Base-by-base conservation (phyloP, 805 yeast genomes). In the Debaryomyces prosopidis region DNA sequence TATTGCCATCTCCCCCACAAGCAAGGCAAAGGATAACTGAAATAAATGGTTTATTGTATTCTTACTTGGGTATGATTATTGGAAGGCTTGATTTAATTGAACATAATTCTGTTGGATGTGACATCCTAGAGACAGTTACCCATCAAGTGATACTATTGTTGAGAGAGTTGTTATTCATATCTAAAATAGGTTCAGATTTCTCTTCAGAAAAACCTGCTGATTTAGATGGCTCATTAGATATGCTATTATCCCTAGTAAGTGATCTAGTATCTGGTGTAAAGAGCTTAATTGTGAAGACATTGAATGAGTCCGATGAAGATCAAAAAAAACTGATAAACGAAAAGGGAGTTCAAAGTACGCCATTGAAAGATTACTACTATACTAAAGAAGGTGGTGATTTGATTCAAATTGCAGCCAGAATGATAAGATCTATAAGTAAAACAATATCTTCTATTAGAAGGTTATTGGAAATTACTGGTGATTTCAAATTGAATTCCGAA, bases 31-130 rank as follows among this genome's bases (percentile, higher is more conserved):
- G 95, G 53, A 68, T 86, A 18, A 76, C 80, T 19, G 91, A 86
- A 60, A 77, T 86, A 34, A 77, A 84, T 53, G 77, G 79, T 20
- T 68, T 83, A 4, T 57, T 85, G 12, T 77, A 79, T 54, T 71
- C 80, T 1, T 87, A 87, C 55, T 69, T 86, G 50, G 84, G 85
- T 2, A 56, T 87, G 51, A 77, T 87, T 8, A 72, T 85, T 12
- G 95, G 95, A n/a, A 68, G 95, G 54, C 65, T 87, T 51, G 94
- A 87, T 60, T 71, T 87, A 62, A 80, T 87, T 30, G 94, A 87
- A 57, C 85, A 83, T 53, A 87, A 86, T 58, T 75, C 82, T 3
- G 71, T 71, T 14, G 92, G 92, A 2, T 82, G 89, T 57, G 85
- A 84, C 50, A 62, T 82, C 5, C 61, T 87, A 43, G 91, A 87